Percentiles rank a stretch among this genome's conserved stretches.
Conservation (phyloP, 2,329 filamentous ascomycete genomes). For the Colletotrichum sp. region DNA sequence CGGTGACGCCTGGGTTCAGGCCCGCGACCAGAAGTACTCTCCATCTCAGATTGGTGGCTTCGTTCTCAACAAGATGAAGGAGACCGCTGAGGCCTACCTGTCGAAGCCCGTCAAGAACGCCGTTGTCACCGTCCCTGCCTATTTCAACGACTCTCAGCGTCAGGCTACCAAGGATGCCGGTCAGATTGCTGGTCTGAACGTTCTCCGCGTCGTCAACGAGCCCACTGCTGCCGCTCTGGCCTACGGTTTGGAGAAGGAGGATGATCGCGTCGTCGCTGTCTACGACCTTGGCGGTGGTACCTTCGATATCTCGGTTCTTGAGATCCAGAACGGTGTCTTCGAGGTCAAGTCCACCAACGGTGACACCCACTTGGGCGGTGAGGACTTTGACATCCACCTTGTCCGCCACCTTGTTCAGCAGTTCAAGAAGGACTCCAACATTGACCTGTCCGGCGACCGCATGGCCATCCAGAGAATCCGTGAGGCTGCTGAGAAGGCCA, state of each 20-base stretch:
- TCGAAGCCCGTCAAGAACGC: slow-evolving; percentile 93
- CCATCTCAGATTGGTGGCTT: slow-evolving; percentile 98
- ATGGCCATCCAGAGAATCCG: slow-evolving; percentile 99
- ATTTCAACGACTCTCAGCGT: slow-evolving; percentile 98
- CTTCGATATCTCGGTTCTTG: slow-evolving; percentile 97
- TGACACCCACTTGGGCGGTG: slow-evolving; percentile 97
- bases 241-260: slow-evolving; percentile 95
- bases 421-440: slow-evolving; percentile 95
- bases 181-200: slow-evolving; percentile 94
- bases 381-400: slow-evolving; percentile 95
- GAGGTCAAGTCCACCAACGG: slow-evolving; percentile 99
- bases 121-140: slow-evolving; percentile 94
- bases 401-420: slow-evolving; percentile 92
- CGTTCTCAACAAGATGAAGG: slow-evolving; percentile 98
- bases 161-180: slow-evolving; percentile 98
- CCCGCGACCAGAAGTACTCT: slow-evolving; percentile 93
- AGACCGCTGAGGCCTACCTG: slow-evolving; percentile 93
- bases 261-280: slow-evolving; percentile 87
- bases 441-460: slow-evolving; percentile 89
- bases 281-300: slow-evolving; percentile 99
- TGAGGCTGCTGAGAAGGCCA: slow-evolving; percentile 98
- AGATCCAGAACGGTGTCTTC: slow-evolving; percentile 97
- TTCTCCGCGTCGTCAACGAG: slow-evolving; percentile 97
- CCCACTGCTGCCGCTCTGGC: slow-evolving; percentile 94
- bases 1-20: slow-evolving; percentile 94